Base-by-base conservation (phyloP, 2,329 filamentous ascomycete genomes). In the Fusarium citri region DNA sequence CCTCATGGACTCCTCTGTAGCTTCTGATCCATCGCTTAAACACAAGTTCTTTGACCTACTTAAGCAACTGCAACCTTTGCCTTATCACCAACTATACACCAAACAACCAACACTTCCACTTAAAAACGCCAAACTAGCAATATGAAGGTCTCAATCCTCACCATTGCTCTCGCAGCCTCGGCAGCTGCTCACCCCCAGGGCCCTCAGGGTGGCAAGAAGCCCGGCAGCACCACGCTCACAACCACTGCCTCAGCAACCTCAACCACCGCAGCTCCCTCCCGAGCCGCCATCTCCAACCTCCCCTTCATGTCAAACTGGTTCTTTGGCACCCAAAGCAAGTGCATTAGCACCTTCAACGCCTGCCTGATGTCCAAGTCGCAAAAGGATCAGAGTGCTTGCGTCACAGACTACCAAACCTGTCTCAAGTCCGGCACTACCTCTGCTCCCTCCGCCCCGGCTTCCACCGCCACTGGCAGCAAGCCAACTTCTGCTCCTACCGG, bases 71-170 rank as follows among this genome's bases (percentile, higher is more conserved):
- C 34, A 64, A 23, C 9, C 16, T 18, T n/a, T 31, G 16, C 8
- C 30, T 8, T 14, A 42, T 26, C 2, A 14, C 37, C 45, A 54
- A 10, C 15, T 9, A 34, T 18, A 6, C 8, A 53, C 2, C 16
- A 10, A 14, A 9, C 8, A 53, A 2, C 16, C 10, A 14, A 9
- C 2, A 9, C 15, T 37, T 6, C 23, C 6, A 25, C 4, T 12
- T 10, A 2, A 41, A 1, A 16, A 5, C 3, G 26, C 1, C 18
- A 16, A 25, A 15, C 2, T 3, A 31, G 26, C 23, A 46, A 16
- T 4, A 66, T 66, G 61, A 66, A 66, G 55, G n/a, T 61, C 14
- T 60, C 63, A 11, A 11, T 60, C 12, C 5, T 61, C n/a, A 14
- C 40, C 1, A 16, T 31, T 45, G 30, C 23, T 10, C 55, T 66